These are phyloP conservation scores for Podospora pseudocomata DNA, from an alignment of 495 filamentous ascomycete species.

Conservation along the genomic window DNA sequence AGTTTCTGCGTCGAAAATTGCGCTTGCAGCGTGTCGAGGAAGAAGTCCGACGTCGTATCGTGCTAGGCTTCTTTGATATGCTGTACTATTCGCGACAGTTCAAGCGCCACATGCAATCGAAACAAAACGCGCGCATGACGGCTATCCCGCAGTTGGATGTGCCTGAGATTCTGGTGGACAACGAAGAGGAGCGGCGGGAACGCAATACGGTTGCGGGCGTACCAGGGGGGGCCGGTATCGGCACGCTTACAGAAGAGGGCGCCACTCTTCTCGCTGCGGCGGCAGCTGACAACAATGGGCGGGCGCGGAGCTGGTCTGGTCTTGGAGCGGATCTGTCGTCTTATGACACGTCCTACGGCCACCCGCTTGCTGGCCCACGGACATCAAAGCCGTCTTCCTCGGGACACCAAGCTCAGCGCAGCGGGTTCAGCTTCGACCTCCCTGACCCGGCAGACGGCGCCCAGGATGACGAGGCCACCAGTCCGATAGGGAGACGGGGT, in stretches of 20 bases:
- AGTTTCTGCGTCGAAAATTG: conserved; percentile 87
- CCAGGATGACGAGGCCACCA: conserved; percentile 29
- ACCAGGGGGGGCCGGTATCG: not conserved
- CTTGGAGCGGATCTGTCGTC: conserved; percentile 40
- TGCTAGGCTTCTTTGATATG: conserved; percentile 94
- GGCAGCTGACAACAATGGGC: conserved; percentile 23
- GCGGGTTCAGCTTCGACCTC: conserved; percentile 46
- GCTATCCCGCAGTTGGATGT: conserved; percentile 75
- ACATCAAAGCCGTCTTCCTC: conserved; percentile 10
- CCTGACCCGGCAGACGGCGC: conserved; percentile 27
- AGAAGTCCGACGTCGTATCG: conserved; percentile 80
- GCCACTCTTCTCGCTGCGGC: conserved; percentile 3
- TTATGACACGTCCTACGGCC: conserved; percentile 40
- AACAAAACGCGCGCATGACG: conserved; percentile 68
- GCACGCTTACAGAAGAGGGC: conserved; percentile 5
- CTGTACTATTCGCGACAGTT: conserved; percentile 83
- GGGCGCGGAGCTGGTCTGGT: conserved; percentile 39
- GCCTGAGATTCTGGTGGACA: conserved; percentile 88
- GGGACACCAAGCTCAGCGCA: conserved; percentile 16
- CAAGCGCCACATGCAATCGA: conserved; percentile 63
- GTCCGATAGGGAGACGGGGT: conserved; percentile 44
- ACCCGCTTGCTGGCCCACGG: conserved; percentile 43
- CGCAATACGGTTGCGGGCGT: conserved; percentile 1
- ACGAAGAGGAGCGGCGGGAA: conserved; percentile 38
- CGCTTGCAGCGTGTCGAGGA: conserved; percentile 95